Base-by-base conservation (phyloP, 2,329 filamentous ascomycete species). In the Colletotrichum trifolii region DNA sequence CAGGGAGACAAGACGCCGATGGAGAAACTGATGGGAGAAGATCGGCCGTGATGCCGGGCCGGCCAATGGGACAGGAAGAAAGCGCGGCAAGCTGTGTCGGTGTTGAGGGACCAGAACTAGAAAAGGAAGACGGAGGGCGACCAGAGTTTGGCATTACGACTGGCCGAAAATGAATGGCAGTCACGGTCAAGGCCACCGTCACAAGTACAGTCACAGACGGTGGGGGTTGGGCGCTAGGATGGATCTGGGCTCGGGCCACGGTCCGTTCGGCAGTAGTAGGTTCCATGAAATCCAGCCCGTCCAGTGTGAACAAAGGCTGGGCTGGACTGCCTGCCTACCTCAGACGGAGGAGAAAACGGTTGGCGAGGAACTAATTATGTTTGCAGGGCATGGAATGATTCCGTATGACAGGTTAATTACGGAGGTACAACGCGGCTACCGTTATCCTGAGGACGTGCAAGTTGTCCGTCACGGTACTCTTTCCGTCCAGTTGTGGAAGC, bases 231-330 rank as follows among this genome's bases (percentile, higher is more conserved):
- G 59, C 35, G 42, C 13, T 50, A 15, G 56, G 47, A 2, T 13
- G 2, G 25, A n/a, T 36, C 25, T 25, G 25, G 25, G 25, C 58
- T 52, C 40, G 52, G 58, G 52, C 58, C 47, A 62, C n/a, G 45
- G 52, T 43, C 62, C 47, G 50, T 65, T 38, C 62, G 52, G 58
- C 50, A 47, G 47, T 56, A n/a, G 52, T 33, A 55, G 46, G 33
- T 17, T 43, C 17, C 17, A 17, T 17, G 13, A 13, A 35, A 11
- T 11, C 36, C 10, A 85, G 83, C 83, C n/a, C 80, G 85, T 2
- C 81, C 79, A 9, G 15, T 25, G 46, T 34, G 8, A 45, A 15
- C 17, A 25, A 25, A 25, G 25, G 25, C 25, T 25, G 25, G 25
- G 25, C 25, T 25, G 25, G 25, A 25, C 25, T 25, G 25, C 25